Percentiles rank a stretch among this genome's conserved stretches.
phyloP scores from a whole-genome alignment of 192 early-diverging fungal genomes.

The Chytriomyces confervae region DNA sequence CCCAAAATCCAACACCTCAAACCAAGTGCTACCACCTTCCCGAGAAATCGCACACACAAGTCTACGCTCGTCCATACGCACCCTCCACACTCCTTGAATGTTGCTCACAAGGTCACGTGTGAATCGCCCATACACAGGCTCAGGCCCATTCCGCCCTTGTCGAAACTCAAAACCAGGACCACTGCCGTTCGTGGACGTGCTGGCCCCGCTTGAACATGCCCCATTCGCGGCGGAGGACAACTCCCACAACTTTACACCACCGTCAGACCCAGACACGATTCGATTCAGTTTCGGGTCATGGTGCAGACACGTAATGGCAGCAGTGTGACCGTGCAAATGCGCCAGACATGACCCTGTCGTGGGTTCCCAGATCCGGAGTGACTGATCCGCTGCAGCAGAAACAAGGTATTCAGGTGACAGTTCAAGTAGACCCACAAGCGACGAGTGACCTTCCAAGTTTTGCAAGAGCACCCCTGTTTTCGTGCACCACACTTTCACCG shows the following conservation, averaged over 20 bases:
- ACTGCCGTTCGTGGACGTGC: slow-evolving; percentile 9
- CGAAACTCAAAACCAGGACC: slow-evolving; percentile 40
- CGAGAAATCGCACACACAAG: slow-evolving; percentile 72
- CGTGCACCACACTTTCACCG: slow-evolving; percentile 91
- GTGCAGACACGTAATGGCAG: slow-evolving; percentile 98
- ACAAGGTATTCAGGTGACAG: slow-evolving; percentile 85
- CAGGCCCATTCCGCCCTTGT: slow-evolving; percentile 49
- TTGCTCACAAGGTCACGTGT: slow-evolving; percentile 82
- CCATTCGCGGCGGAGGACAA: slow-evolving; percentile 62
- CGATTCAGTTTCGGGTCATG: slow-evolving; percentile 84
- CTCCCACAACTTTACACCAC: slow-evolving; percentile 96
- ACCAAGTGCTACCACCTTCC: slow-evolving; percentile 68
- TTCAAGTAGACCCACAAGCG: slow-evolving; percentile 91
- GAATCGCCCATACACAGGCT: slow-evolving; percentile 69
- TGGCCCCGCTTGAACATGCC: slow-evolving; percentile 6
- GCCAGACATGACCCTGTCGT: slow-evolving; percentile 69
- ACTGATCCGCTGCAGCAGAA: slow-evolving; percentile 93
- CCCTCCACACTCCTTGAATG: slow-evolving; percentile 93
- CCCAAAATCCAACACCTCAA: slow-evolving; percentile 85
- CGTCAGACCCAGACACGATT: slow-evolving; percentile 96
- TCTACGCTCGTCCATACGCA: slow-evolving; percentile 84
- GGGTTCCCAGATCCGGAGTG: slow-evolving; percentile 92
- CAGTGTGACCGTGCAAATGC: slow-evolving; percentile 72
- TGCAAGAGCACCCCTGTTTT: slow-evolving; percentile 79
- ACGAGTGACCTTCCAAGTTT: slow-evolving; percentile 85